Conservation (phyloP, 768 basidiomycete species). For the Cyclocybe cylindracea region DNA sequence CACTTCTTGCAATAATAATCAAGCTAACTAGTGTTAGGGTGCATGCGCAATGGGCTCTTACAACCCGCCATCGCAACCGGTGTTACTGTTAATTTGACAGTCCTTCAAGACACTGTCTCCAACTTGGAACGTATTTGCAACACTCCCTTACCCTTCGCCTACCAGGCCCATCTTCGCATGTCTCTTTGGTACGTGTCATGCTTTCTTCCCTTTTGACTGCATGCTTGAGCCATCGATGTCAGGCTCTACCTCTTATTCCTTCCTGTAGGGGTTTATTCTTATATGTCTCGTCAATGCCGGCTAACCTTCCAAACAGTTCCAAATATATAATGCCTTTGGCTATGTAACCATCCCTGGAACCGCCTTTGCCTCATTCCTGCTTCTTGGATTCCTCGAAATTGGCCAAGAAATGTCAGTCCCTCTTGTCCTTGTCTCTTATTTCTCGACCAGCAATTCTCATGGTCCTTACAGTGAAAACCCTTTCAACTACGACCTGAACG, state of each 20-base stretch:
- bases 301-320: slow-evolving; percentile 41
- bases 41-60: slow-evolving; percentile 37
- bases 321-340: slow-evolving; percentile 44
- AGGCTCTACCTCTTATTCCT: slow-evolving; percentile 44
- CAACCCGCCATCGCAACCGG: slow-evolving; percentile 57
- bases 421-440: background rate
- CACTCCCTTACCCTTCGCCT: slow-evolving; percentile 70
- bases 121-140: slow-evolving; percentile 66
- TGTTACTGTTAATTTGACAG: slow-evolving; percentile 44
- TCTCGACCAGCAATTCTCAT: background rate
- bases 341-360: slow-evolving; percentile 62
- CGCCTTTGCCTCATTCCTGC: slow-evolving; percentile 62
- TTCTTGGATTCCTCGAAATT: slow-evolving; percentile 69
- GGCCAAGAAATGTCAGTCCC: slow-evolving; percentile 58
- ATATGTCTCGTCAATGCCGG: slow-evolving; percentile 31
- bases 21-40: slow-evolving; percentile 30
- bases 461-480: slow-evolving; percentile 53
- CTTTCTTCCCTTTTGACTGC: slow-evolving; percentile 50
- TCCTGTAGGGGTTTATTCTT: slow-evolving; percentile 30
- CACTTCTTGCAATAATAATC: slow-evolving; percentile 8
- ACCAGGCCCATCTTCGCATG: slow-evolving; percentile 68
- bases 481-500: slow-evolving; percentile 68
- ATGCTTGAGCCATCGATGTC: background rate
- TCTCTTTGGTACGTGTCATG: slow-evolving; percentile 57
- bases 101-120: slow-evolving; percentile 56